Base-by-base conservation (phyloP, 345 rosid species). In the Psidium guajava region DNA sequence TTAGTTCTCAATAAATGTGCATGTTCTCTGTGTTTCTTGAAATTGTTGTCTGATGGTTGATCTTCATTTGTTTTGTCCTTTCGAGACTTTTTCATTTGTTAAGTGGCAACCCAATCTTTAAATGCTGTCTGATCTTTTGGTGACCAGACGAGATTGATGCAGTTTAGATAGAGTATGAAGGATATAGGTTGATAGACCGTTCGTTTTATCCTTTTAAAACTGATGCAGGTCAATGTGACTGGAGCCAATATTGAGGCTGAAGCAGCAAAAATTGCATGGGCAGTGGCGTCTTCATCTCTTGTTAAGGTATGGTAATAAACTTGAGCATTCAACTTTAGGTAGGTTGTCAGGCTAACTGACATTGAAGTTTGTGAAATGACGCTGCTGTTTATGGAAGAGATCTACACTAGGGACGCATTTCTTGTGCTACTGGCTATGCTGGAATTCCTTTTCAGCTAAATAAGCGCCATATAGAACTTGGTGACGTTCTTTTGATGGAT, bases 341-440 rank as follows among this genome's bases (percentile, higher is more conserved):
- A 32, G 54, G 6, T 28, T 55, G 59, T 52, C 44, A n/a, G 49
- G 36, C 32, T 52, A 49, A 50, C 36, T 82, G 47, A 58, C 51
- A 28, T 4, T 47, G 52, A 82, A 25, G 10, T 82, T 22, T 59
- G 52, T 32, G 77, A 54, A 86, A 57, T 74, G 87, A 97, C 98
- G 98, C 98, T 85, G 99, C 98, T 16, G 93, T 96, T 20, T 97
- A 95, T 57, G 99, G 98, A 11, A 95, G 98, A 94, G 99, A 97
- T 90, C 99, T 99, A 10, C 94, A 97, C 85, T 95, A 98, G 99
- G 99, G 99, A 55, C 93, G 98, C 15, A 95, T 96, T 84, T 99
- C 99, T 88, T 91, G 93, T 87, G 99, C 99, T 89, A 98, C 95
- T 51, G 99, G 98, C 83, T 94, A 93, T 88, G 92, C 99, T 2